phyloP scores from a whole-genome alignment of 2,329 filamentous ascomycete species.

The Xylaria sp. region DNA sequence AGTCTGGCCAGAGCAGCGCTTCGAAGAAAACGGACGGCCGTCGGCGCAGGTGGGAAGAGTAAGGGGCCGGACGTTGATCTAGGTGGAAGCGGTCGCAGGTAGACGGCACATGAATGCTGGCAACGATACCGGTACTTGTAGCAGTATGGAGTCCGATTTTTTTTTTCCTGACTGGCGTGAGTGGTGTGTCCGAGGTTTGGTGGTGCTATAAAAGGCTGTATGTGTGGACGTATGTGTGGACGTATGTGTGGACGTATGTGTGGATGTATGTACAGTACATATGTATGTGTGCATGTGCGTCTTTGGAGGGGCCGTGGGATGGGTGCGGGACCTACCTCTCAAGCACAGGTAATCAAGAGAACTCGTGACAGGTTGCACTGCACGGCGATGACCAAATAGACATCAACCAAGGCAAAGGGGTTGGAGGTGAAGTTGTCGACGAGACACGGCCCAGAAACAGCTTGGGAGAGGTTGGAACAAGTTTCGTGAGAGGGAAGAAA shows the following conservation, averaged over 20 bases:
- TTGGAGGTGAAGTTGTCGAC: neutral
- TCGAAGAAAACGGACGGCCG: slow-evolving; percentile 6
- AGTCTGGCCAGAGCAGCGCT: slow-evolving; percentile 2
- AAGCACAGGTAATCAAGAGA: neutral
- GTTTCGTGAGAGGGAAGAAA: slow-evolving; percentile 19
- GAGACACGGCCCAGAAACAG: neutral
- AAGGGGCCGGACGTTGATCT: slow-evolving; percentile 2
- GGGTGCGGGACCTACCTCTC: slow-evolving; percentile 23
- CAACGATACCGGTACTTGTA: neutral
- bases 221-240: neutral
- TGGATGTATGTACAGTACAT: neutral
- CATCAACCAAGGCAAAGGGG: neutral
- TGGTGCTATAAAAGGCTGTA: slow-evolving; percentile 7
- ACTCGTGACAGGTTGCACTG: slow-evolving; percentile 25
- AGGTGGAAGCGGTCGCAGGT: slow-evolving; percentile 28
- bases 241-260: neutral
- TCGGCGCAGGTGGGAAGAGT: slow-evolving; percentile 17
- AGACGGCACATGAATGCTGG: slow-evolving; percentile 18
- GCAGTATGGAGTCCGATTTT: slow-evolving; percentile 4
- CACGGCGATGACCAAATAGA: slow-evolving; percentile 11
- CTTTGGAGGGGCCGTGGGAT: slow-evolving; percentile 22
- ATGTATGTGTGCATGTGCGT: neutral
- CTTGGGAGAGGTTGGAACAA: neutral
- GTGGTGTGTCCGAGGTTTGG: neutral
- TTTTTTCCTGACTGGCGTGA: neutral